Percentiles rank a stretch among this genome's conserved stretches.
Evolutionary conservation across 305 asterid species (phyloP).

Genomic region (Fraxinus platypoda): DNA sequence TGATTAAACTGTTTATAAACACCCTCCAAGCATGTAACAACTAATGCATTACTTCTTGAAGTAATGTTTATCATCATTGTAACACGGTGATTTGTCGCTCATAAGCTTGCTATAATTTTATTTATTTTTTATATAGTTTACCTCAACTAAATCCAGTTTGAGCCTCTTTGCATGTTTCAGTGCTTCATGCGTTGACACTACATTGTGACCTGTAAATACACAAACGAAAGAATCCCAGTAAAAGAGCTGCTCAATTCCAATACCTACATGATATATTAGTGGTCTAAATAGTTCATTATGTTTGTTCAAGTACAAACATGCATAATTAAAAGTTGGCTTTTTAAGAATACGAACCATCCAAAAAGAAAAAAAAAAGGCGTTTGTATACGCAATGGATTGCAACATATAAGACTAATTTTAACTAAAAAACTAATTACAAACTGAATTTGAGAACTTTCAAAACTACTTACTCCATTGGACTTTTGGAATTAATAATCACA

Average conservation of each 20-base stretch:
- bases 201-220: slow-evolving; percentile 52
- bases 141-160: slow-evolving; percentile 85
- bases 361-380: neutral
- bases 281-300: neutral
- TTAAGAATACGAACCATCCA: neutral
- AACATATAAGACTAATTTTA: neutral
- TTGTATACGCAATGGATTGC: neutral
- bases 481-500: neutral
- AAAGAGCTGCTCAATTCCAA: neutral
- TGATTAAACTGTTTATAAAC: neutral
- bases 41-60: neutral
- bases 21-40: neutral
- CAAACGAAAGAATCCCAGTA: slow-evolving; percentile 19
- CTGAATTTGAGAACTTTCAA: neutral
- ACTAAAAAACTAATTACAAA: neutral
- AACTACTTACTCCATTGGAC: neutral
- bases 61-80: neutral
- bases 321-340: neutral
- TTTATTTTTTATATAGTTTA: slow-evolving; percentile 22
- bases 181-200: slow-evolving; percentile 54
- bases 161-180: slow-evolving; percentile 51
- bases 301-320: neutral
- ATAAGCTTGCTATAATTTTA: slow-evolving; percentile 9
- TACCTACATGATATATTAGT: neutral
- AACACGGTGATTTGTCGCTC: neutral